A percentile compares a stretch with the other conserved stretches of the same genome.
phyloP scores from a whole-genome alignment of 768 basidiomycete species.

The Hygrophorus pudorinus region DNA sequence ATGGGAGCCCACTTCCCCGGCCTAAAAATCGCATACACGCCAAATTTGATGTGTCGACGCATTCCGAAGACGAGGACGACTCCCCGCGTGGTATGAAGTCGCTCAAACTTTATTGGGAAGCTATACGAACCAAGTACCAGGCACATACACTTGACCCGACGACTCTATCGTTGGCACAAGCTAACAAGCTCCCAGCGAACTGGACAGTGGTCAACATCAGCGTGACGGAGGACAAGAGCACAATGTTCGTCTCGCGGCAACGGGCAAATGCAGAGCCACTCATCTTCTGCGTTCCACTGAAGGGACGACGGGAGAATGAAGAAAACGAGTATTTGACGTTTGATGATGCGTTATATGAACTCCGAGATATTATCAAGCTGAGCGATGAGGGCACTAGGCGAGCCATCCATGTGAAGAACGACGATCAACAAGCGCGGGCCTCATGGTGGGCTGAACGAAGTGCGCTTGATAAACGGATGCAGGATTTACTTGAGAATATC shows the following conservation, averaged over 20 bases:
- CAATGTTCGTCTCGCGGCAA: constrained; percentile 77
- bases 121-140: constrained; percentile 45
- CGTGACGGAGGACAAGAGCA: constrained; percentile 73
- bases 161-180: constrained; percentile 30
- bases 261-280: constrained; percentile 50
- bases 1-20: constrained; percentile 30
- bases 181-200: constrained; percentile 46
- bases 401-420: constrained; percentile 60
- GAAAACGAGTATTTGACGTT: constrained; percentile 69
- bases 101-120: constrained; percentile 55
- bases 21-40: constrained; percentile 11
- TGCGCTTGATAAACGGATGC: constrained; percentile 67
- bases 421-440: constrained; percentile 52
- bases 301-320: constrained; percentile 65
- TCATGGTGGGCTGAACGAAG: constrained; percentile 84
- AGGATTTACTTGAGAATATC: constrained; percentile 68
- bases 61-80: constrained; percentile 30
- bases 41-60: constrained; percentile 14
- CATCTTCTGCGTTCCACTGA: constrained; percentile 83
- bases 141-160: constrained; percentile 30
- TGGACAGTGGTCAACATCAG: constrained; percentile 85
- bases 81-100: constrained; percentile 12
- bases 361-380: constrained; percentile 67
- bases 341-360: constrained; percentile 60
- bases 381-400: constrained; percentile 70